Base-by-base conservation (phyloP, 805 yeast genomes). In the Yamadazyma phyllophila region DNA sequence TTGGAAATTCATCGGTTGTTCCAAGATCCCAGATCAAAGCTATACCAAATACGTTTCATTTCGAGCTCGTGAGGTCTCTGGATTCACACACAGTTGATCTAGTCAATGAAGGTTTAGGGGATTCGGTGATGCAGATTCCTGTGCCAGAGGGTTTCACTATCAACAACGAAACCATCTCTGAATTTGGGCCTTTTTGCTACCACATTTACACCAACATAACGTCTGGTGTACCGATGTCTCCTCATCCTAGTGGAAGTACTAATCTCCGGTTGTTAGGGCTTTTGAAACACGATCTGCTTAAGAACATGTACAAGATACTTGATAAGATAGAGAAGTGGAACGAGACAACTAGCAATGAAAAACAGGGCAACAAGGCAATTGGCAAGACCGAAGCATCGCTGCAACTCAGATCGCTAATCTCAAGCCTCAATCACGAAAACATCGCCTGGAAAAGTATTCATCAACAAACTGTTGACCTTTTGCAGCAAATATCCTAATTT, bases 181-280 rank as follows among this genome's bases (percentile, higher is more conserved):
- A 33, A 14, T 41, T 34, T 16, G 35, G 4, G 5, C 33, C 38
- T 8, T 36, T 42, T 15, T 36, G 24, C 24, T 13, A 42, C 13
- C 13, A 17, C 5, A 32, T 39, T n/a, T 32, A 39, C 31, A 12
- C 27, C 12, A 26, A 27, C 12, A 13, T 41, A 20, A 34, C 33
- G 7, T 2, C 26, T 7, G 15, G 8, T 26, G 26, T 41, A 12
- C 44, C 39, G 13, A 14, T 48, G 30, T 20, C 45, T 4, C 17
- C 35, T 9, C 36, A 39, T n/a, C 52, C 52, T 6, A 14, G 15
- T 11, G 39, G 30, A 17, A 45, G 45, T 27, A 26, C 37, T 11
- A 40, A 45, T 33, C 11, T 48, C 17, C 35, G 52, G 10, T 12
- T 48, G 7, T 36, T 30, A 9, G 38, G 48, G 3, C 35, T 45